Base-by-base conservation (phyloP, 768 basidiomycete genomes). In the Lentinula aciculospora region DNA sequence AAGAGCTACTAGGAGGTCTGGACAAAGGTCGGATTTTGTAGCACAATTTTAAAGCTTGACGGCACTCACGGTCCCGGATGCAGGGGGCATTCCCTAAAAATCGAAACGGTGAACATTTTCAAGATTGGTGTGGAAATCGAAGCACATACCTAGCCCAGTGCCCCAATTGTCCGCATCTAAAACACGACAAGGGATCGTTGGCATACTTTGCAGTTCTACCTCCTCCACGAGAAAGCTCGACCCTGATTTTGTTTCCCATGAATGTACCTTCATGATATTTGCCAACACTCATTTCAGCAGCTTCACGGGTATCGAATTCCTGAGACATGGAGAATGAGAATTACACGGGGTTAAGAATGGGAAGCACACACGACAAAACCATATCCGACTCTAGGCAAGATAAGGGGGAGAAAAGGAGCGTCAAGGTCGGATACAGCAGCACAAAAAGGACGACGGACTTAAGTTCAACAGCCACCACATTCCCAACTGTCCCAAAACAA, bases 221-320 rank as follows among this genome's bases (percentile, higher is more conserved):
- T 53, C 91, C 90, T 29, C 90, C 89, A 68, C 87, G 90, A 31
- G 92, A 93, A 13, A 87, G 73, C 66, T 94, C 92, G 9, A 94
- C 92, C 10, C 89, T 85, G 57, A 94, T 92, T 75, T 90, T 92
- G 70, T 92, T 92, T 42, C 92, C 92, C 90, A 94, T 91, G 69
- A 94, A 94, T 61, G 78, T 86, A 1, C 92, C 91, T 74, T 93
- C 91, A 61, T 94, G 82, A 64, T 94, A 94, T 67, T 92, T 92
- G 4, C 85, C 82, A 4, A 94, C 89, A 59, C 90, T 91, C 69
- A 90, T 87, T 67, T 93, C 90, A 1, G 92, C 92, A 39, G 92
- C 88, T 63, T 88, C 85, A 46, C 82, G 80, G 50, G 58, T 86
- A 31, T 92, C 90, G 62, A 94, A 94, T 82, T 93, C 92, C 91